These are phyloP conservation scores for Arabidopsis hybrid DNA, from an alignment of 441 rosid species.

Conservation along the genomic window DNA sequence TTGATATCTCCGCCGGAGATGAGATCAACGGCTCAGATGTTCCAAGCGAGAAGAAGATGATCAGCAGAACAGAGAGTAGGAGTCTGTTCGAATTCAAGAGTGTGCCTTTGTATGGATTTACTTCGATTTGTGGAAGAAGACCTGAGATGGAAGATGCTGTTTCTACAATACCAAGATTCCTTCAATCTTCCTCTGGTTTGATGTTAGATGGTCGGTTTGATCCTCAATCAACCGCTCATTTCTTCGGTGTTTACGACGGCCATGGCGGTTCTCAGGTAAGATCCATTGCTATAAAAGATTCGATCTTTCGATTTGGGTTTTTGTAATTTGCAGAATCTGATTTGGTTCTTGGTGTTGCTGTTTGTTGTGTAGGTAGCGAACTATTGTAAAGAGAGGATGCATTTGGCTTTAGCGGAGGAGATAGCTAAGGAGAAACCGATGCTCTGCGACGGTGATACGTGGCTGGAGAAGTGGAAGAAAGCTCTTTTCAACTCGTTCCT, in stretches of 20 bases:
- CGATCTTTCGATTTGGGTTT: background rate
- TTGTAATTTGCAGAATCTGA: background rate
- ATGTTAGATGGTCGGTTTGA: slow-evolving; percentile 46
- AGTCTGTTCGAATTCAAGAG: slow-evolving; percentile 55
- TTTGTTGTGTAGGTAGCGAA: slow-evolving; percentile 59
- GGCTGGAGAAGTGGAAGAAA: slow-evolving; percentile 65
- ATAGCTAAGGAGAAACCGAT: slow-evolving; percentile 47
- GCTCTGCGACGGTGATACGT: slow-evolving; percentile 44
- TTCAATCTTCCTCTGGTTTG: slow-evolving; percentile 48
- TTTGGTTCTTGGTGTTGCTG: background rate
- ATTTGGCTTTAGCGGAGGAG: slow-evolving; percentile 59
- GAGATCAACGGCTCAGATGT: slow-evolving; percentile 42
- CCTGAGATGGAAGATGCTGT: slow-evolving; percentile 85
- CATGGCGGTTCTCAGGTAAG: slow-evolving; percentile 76
- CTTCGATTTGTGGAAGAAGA: slow-evolving; percentile 66
- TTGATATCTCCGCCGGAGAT: slow-evolving; percentile 36
- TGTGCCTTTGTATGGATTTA: slow-evolving; percentile 63
- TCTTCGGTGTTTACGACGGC: slow-evolving; percentile 78
- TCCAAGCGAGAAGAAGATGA: slow-evolving; percentile 46
- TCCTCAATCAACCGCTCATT: slow-evolving; percentile 57
- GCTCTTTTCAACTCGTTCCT: slow-evolving; percentile 59
- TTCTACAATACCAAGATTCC: slow-evolving; percentile 54
- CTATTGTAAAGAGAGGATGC: slow-evolving; percentile 63
- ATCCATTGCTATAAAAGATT: background rate
- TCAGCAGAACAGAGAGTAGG: slow-evolving; percentile 50